Evolutionary conservation across 768 basidiomycete species (phyloP).

Genomic region (Lactarius akahatsu): DNA sequence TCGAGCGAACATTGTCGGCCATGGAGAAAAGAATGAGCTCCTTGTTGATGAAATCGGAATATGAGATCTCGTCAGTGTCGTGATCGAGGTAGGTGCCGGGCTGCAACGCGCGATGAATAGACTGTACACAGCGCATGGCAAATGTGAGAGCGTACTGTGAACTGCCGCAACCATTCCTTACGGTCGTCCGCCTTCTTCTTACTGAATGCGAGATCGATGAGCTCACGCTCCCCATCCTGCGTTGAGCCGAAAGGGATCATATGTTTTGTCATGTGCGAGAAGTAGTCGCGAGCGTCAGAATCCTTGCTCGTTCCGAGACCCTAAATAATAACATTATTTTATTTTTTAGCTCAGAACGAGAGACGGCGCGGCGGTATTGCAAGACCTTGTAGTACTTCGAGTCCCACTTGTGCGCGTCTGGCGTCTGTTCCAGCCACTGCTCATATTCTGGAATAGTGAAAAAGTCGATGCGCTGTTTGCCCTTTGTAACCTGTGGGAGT

Average conservation of each 20-base stretch:
- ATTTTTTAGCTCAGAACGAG: slow-evolving; percentile 12
- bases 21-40: slow-evolving; percentile 98
- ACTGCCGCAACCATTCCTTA: slow-evolving; percentile 96
- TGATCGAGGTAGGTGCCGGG: slow-evolving; percentile 95
- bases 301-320: slow-evolving; percentile 95
- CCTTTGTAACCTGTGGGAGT: slow-evolving; percentile 64
- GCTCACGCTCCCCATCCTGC: slow-evolving; percentile 76
- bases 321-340: slow-evolving; percentile 42
- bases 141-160: slow-evolving; percentile 55
- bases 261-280: slow-evolving; percentile 88
- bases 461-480: slow-evolving; percentile 77
- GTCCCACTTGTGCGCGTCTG: slow-evolving; percentile 77
- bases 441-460: slow-evolving; percentile 98
- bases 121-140: background rate
- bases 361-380: slow-evolving; percentile 26
- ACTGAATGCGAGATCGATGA: slow-evolving; percentile 98
- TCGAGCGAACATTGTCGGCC: slow-evolving; percentile 98
- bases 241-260: slow-evolving; percentile 88
- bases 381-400: slow-evolving; percentile 95
- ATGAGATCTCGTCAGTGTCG: slow-evolving; percentile 78
- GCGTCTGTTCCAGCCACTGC: slow-evolving; percentile 80
- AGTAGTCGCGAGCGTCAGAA: slow-evolving; percentile 89
- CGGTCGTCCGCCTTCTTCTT: slow-evolving; percentile 99
- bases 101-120: slow-evolving; percentile 38
- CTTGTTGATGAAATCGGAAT: slow-evolving; percentile 95